Evolutionary conservation across 2,329 filamentous ascomycete genomes (phyloP).

Genomic region (Plectosphaerella cucumerina): DNA sequence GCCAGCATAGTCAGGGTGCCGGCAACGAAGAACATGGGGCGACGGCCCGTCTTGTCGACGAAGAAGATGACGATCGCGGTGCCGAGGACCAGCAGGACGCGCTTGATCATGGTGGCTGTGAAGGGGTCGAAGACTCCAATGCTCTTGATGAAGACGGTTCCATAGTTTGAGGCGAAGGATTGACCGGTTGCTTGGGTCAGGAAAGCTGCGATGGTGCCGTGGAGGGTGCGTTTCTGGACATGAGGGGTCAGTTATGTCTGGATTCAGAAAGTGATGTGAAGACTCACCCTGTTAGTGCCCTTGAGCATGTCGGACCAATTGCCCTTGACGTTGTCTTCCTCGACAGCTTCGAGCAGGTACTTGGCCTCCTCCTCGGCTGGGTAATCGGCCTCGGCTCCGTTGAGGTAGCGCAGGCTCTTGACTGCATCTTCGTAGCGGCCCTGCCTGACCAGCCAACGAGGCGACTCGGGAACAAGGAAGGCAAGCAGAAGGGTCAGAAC

Average conservation of each 20-base stretch:
- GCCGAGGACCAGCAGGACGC: conserved; percentile 10
- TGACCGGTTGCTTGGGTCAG: conserved; percentile 12
- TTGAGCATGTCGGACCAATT: conserved; percentile 8
- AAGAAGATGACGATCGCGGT: conserved; percentile 14
- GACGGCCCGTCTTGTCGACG: conserved; percentile 9
- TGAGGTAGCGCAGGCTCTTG: conserved; percentile 11
- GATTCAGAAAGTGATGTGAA: not conserved
- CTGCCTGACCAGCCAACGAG: conserved; percentile 20
- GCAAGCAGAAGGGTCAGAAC: conserved; percentile 9
- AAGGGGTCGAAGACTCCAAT: conserved; percentile 20
- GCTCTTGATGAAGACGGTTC: conserved; percentile 15
- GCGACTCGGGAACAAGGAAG: conserved; percentile 18
- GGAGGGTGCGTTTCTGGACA: conserved; percentile 5
- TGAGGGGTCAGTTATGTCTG: not conserved
- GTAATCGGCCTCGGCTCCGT: conserved; percentile 10
- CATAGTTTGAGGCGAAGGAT: conserved; percentile 16
- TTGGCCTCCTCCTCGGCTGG: conserved; percentile 12
- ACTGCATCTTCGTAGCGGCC: conserved; percentile 11
- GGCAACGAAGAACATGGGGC: conserved; percentile 12
- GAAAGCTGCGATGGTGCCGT: conserved; percentile 7
- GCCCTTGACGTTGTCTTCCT: conserved; percentile 5
- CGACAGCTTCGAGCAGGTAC: conserved; percentile 8
- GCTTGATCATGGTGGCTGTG: conserved; percentile 17
- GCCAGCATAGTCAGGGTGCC: conserved; percentile 13
- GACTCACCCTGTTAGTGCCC: conserved; percentile 7